Percentiles rank a stretch among this genome's conserved stretches.
Conservation (phyloP, 495 filamentous ascomycete genomes). For the Aspergillus kassunensis region DNA sequence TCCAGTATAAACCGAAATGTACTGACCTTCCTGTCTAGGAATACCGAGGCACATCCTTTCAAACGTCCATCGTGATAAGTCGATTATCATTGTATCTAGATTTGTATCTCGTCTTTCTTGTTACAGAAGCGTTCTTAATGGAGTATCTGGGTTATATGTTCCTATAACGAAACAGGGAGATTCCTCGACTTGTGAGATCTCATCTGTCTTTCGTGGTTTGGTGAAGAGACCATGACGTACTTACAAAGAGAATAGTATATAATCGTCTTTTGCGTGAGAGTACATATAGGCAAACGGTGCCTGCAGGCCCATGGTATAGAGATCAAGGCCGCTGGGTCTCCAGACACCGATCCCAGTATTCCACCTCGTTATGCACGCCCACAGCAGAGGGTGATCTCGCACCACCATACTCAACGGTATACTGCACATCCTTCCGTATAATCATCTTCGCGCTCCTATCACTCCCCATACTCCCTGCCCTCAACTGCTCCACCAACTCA, state of each 20-base stretch:
- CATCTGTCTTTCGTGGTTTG: too few species aligned
- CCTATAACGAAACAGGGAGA: too few species aligned
- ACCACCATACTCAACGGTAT: conserved; percentile 22
- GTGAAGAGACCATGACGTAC: too few species aligned
- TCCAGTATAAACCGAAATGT: not conserved
- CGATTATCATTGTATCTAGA: too few species aligned
- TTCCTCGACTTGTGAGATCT: too few species aligned
- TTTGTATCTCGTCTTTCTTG: too few species aligned
- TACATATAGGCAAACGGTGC: not conserved
- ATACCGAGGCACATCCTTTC: conserved; percentile 76
- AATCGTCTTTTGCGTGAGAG: too few species aligned
- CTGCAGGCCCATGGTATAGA: not conserved
- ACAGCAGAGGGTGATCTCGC: not conserved
- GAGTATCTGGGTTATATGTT: too few species aligned
- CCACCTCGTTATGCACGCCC: conserved; percentile 2
- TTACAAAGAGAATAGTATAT: too few species aligned
- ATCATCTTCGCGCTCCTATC: conserved; percentile 36
- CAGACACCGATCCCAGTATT: conserved; percentile 10
- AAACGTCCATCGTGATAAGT: conserved; percentile 39
- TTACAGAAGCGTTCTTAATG: too few species aligned
- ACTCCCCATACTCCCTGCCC: conserved; percentile 21
- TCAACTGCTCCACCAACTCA: conserved; percentile 14
- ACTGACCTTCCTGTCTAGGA: conserved; percentile 34
- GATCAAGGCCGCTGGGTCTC: not conserved
- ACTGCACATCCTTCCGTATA: conserved; percentile 44